Evolutionary conservation across 257 asterid genomes (phyloP).

Genomic region (Fraxinus excelsior): DNA sequence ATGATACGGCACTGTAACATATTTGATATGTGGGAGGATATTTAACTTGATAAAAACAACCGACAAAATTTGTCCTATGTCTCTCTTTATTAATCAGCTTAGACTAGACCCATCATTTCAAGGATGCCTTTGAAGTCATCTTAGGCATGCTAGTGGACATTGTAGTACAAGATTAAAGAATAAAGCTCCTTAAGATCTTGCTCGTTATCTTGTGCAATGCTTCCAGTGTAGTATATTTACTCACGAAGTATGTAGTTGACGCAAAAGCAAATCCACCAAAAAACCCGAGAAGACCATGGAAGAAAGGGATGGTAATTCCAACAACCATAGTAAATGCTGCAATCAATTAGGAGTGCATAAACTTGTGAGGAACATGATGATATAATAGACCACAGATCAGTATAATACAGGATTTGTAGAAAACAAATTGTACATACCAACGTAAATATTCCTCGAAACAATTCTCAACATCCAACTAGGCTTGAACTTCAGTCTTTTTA

Average conservation of each 20-base stretch:
- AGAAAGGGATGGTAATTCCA: slow-evolving; percentile 23
- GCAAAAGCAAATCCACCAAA: slow-evolving; percentile 26
- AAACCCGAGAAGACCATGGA: slow-evolving; percentile 27
- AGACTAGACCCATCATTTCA: too few species aligned
- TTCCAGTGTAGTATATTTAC: neutral
- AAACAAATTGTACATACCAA: slow-evolving; percentile 19
- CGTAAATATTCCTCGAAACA: slow-evolving; percentile 10
- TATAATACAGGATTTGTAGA: neutral
- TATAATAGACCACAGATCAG: neutral
- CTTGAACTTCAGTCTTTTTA: slow-evolving; percentile 16
- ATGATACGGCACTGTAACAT: neutral
- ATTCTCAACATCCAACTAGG: slow-evolving; percentile 14
- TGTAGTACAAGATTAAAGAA: too few species aligned
- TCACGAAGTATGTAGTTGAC: slow-evolving; percentile 21
- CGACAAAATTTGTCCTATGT: too few species aligned
- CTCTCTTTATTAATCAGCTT: too few species aligned
- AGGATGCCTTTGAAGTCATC: too few species aligned
- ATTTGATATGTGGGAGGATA: neutral
- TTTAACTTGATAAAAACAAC: too few species aligned
- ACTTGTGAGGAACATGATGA: neutral
- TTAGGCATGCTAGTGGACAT: neutral
- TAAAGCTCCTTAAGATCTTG: neutral
- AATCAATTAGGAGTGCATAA: neutral
- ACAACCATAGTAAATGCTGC: slow-evolving; percentile 29
- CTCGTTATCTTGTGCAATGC: too few species aligned